Conservation (phyloP, 208 protist species). For the Crithidia expoeki region DNA sequence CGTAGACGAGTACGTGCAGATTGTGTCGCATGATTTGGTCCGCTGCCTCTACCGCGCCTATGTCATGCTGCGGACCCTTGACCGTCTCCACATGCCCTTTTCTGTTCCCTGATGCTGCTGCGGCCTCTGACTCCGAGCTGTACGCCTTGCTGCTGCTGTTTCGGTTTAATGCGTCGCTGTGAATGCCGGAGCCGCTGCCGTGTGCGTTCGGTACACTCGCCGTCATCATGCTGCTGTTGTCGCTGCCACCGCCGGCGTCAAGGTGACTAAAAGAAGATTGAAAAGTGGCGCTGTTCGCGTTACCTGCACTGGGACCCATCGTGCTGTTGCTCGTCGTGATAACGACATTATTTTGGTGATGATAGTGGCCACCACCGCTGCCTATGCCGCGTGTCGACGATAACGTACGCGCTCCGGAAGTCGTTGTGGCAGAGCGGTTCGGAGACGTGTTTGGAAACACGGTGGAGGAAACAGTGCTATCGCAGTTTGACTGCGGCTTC, state of each 20-base stretch:
- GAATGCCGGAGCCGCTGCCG: slow-evolving; percentile 2
- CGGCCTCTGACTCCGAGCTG: neutral
- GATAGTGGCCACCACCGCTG: neutral
- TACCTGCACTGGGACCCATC: neutral
- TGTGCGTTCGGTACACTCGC: neutral
- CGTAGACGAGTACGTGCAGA: slow-evolving; percentile 67
- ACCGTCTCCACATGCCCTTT: slow-evolving; percentile 3
- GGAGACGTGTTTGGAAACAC: slow-evolving; percentile 2
- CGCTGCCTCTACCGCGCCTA: slow-evolving; percentile 13
- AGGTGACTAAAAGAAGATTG: neutral
- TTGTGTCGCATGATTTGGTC: slow-evolving; percentile 27
- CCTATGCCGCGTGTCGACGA: neutral
- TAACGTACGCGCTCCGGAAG: neutral
- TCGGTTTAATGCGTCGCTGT: neutral
- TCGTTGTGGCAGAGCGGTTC: slow-evolving; percentile 4
- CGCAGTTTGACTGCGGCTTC: slow-evolving; percentile 2
- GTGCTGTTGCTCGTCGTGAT: neutral
- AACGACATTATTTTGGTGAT: neutral
- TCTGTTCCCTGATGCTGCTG: neutral
- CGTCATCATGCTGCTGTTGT: slow-evolving; percentile 3
- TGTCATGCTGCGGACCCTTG: neutral
- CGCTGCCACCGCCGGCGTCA: neutral
- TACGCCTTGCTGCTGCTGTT: slow-evolving; percentile 3
- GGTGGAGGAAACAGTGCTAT: slow-evolving; percentile 8
- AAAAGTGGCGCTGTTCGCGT: slow-evolving; percentile 5